Evolutionary conservation across 2,329 filamentous ascomycete genomes (phyloP).

Genomic region (Exserohilum rostratum): DNA sequence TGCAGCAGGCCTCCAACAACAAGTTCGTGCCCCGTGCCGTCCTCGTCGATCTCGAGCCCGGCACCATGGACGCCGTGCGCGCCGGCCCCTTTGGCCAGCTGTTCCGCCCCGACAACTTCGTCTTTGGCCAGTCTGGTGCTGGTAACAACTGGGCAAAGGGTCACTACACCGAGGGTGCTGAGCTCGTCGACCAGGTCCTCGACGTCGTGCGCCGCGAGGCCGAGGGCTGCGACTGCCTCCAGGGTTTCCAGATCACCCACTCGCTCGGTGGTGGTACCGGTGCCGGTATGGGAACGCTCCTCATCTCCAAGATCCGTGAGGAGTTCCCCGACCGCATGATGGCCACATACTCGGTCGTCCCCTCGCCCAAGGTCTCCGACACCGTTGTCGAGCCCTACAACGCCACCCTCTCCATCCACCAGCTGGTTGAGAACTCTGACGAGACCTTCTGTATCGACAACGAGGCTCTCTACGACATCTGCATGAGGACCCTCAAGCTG

Average conservation of each 20-base stretch:
- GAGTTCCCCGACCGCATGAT: constrained; percentile 99
- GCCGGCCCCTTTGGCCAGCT: constrained; percentile 98
- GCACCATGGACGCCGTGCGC: constrained; percentile 99
- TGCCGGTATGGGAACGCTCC: constrained; percentile 99
- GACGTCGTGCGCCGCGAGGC: constrained; percentile 99
- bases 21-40: constrained; percentile 99
- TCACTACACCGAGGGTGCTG: constrained; percentile 99
- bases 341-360: constrained; percentile 99
- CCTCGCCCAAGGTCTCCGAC: constrained; percentile 98
- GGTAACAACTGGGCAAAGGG: constrained; percentile 99
- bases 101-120: constrained; percentile 99
- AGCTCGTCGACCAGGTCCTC: constrained; percentile 96
- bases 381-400: constrained; percentile 99
- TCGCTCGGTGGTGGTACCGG: constrained; percentile 99
- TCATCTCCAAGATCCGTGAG: constrained; percentile 99
- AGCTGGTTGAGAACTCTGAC: constrained; percentile 99
- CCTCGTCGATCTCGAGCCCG: constrained; percentile 98
- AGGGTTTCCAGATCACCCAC: constrained; percentile 99
- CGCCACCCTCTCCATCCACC: constrained; percentile 97
- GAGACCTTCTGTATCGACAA: constrained; percentile 99
- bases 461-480: constrained; percentile 99
- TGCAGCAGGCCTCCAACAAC: constrained; percentile 82
- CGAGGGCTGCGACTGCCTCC: constrained; percentile 98
- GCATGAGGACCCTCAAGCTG: constrained; percentile 99
- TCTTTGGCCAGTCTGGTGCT: constrained; percentile 98